Evolutionary conservation across 148 eudicot species (phyloP).

Genomic region (Silene latifolia): DNA sequence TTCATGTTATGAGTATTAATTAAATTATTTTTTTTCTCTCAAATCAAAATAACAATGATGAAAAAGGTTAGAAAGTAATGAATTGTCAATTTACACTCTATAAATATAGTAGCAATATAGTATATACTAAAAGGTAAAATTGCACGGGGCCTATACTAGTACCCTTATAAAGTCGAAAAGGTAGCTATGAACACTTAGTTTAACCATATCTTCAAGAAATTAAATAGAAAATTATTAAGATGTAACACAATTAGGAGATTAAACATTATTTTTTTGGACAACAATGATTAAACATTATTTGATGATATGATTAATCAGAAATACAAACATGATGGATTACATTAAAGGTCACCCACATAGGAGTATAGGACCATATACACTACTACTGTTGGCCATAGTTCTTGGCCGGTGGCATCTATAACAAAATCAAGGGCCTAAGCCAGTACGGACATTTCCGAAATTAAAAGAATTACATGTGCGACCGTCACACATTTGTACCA

Average conservation of each 20-base stretch:
- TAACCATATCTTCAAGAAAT: no score
- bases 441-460: neutral
- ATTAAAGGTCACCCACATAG: conserved; percentile 14
- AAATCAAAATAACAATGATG: no score
- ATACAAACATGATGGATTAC: conserved; percentile 17
- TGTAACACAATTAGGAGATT: neutral
- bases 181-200: no score
- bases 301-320: conserved; percentile 18
- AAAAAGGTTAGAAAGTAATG: no score
- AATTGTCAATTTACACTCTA: no score
- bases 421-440: conserved; percentile 1
- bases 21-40: no score
- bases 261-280: conserved; percentile 12
- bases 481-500: conserved; percentile 7
- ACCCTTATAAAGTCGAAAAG: no score
- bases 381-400: neutral
- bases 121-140: no score
- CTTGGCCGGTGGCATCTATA: neutral
- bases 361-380: conserved; percentile 20
- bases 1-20: no score
- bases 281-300: conserved; percentile 12
- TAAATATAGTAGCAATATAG: no score
- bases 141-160: no score
- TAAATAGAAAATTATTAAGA: neutral
- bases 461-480: conserved; percentile 14